phyloP scores from a whole-genome alignment of 805 yeast species.

The Saccharomyces eubayanus region DNA sequence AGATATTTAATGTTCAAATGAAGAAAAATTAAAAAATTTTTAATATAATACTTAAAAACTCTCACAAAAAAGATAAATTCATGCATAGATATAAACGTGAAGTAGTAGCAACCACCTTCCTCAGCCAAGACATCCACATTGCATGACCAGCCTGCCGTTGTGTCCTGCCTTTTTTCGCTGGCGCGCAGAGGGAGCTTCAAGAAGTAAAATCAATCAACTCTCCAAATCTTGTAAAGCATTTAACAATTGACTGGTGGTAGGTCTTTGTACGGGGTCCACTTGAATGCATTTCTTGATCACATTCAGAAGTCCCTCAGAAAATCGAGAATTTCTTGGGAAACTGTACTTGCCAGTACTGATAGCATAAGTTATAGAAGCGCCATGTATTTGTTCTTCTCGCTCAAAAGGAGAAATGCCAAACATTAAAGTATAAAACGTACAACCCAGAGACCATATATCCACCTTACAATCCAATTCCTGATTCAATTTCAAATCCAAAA shows the following conservation, averaged over 20 bases:
- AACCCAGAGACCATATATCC: conserved; percentile 91
- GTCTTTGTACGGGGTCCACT: conserved; percentile 54
- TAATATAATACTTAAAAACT: neutral
- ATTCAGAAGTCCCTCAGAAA: conserved; percentile 47
- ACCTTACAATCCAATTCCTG: conserved; percentile 49
- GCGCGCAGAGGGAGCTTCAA: neutral
- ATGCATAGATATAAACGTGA: neutral
- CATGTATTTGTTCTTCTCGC: conserved; percentile 67
- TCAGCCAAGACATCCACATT: neutral
- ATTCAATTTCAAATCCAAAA: conserved; percentile 66
- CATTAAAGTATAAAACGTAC: conserved; percentile 67
- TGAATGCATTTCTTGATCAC: conserved; percentile 54
- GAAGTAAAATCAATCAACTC: neutral
- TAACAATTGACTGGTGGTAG: conserved; percentile 52
- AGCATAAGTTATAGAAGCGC: conserved; percentile 74
- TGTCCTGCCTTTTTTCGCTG: neutral
- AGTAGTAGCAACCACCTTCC: neutral
- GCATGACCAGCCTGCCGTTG: neutral
- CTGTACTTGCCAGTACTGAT: conserved; percentile 58
- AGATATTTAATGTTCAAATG: conserved; percentile 2
- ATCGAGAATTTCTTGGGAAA: conserved; percentile 30
- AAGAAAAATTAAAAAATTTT: conserved; percentile 1
- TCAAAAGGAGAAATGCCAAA: conserved; percentile 85
- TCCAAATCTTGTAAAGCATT: conserved; percentile 31
- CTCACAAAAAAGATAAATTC: neutral